A percentile compares a stretch with the other conserved stretches of the same genome.
Evolutionary conservation across 805 yeast species (phyloP).

Genomic region (Pichia cabralensis): DNA sequence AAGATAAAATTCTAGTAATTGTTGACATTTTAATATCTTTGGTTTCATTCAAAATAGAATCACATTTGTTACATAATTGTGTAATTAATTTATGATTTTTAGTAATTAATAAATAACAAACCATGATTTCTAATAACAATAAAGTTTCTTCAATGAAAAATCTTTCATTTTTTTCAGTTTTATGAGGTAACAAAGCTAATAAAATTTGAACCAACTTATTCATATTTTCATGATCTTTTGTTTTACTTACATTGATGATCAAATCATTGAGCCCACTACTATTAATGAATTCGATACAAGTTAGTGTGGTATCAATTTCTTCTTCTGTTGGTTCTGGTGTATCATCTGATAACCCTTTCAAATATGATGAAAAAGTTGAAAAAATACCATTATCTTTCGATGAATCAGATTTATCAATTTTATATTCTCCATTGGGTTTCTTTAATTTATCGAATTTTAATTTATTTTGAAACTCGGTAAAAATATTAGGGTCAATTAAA

Average conservation of each 20-base stretch:
- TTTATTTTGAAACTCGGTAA: slow-evolving; percentile 52
- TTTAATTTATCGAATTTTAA: slow-evolving; percentile 45
- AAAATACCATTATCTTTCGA: slow-evolving; percentile 71
- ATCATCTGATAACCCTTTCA: slow-evolving; percentile 80
- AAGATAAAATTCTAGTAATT: slow-evolving; percentile 35
- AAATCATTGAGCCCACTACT: slow-evolving; percentile 54
- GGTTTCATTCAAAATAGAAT: slow-evolving; percentile 17
- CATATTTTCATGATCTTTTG: slow-evolving; percentile 26
- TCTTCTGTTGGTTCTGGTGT: slow-evolving; percentile 89
- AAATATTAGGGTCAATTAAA: slow-evolving; percentile 55
- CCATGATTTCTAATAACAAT: slow-evolving; percentile 24
- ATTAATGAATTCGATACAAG: slow-evolving; percentile 74
- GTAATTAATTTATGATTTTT: slow-evolving; percentile 18
- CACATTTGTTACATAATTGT: slow-evolving; percentile 16
- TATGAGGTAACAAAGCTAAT: slow-evolving; percentile 27
- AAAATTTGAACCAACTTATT: slow-evolving; percentile 25
- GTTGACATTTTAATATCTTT: slow-evolving; percentile 20
- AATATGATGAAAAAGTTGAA: slow-evolving; percentile 83
- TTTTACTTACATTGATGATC: slow-evolving; percentile 38
- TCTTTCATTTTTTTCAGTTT: slow-evolving; percentile 20
- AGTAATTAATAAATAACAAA: slow-evolving; percentile 23
- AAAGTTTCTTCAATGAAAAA: slow-evolving; percentile 21
- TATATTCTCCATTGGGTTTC: slow-evolving; percentile 55
- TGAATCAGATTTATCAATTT: slow-evolving; percentile 52
- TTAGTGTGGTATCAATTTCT: slow-evolving; percentile 77